Conservation (phyloP, 2,329 filamentous ascomycete genomes). For the Exserohilum rostratum region DNA sequence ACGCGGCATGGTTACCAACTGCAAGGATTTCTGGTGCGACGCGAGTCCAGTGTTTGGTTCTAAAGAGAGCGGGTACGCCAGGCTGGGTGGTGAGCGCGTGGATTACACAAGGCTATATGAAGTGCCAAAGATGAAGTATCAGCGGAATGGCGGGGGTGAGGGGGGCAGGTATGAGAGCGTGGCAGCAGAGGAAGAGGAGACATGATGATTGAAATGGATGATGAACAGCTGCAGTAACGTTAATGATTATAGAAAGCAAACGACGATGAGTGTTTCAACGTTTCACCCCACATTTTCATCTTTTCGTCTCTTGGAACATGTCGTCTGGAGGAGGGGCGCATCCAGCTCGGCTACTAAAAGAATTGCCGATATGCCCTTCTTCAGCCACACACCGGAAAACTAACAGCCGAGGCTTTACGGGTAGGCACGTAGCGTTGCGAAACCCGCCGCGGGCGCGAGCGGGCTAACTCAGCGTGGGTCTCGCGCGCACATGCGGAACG, state of each 20-base stretch:
- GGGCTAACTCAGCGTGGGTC: conserved; percentile 20
- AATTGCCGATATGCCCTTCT: conserved; percentile 7
- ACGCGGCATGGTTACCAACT: conserved; percentile 83
- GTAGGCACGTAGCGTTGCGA: conserved; percentile 19
- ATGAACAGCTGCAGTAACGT: conserved; percentile 2
- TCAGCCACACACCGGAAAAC: conserved; percentile 5
- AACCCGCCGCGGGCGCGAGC: conserved; percentile 26
- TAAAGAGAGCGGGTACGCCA: conserved; percentile 73
- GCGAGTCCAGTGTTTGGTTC: conserved; percentile 79
- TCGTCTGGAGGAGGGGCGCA: too few species aligned
- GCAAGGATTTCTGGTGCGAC: conserved; percentile 96
- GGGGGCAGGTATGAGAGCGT: conserved; percentile 67
- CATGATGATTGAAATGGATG: conserved; percentile 10
- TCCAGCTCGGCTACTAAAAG: conserved; percentile 6
- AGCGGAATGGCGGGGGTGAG: conserved; percentile 38
- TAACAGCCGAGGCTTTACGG: conserved; percentile 30
- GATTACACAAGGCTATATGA: conserved; percentile 94
- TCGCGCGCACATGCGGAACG: conserved; percentile 19
- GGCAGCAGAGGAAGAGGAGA: conserved; percentile 37
- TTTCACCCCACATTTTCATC: not conserved
- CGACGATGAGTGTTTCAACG: not conserved
- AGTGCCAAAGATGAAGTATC: conserved; percentile 72
- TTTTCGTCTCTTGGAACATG: too few species aligned
- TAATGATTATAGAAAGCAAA: conserved; percentile 8
- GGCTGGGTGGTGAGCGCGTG: conserved; percentile 77